Conservation (phyloP, 2,329 filamentous ascomycete genomes). For the Colletotrichum cereale region DNA sequence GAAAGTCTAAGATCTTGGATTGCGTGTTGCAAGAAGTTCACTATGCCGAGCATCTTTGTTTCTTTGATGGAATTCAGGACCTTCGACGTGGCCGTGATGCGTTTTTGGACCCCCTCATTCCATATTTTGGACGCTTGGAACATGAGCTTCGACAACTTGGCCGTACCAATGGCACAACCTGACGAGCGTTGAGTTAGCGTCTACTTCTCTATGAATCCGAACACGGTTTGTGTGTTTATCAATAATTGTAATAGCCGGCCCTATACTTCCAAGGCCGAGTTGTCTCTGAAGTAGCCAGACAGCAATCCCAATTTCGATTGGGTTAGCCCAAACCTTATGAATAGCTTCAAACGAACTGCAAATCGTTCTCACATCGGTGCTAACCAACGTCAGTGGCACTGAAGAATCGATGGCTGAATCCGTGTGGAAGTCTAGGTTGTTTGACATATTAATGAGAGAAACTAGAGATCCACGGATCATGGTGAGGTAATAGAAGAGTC, state of each 20-base stretch:
- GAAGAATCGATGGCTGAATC: conserved; percentile 10
- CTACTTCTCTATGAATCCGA: neutral
- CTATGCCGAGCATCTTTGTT: conserved; percentile 49
- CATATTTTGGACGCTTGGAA: conserved; percentile 47
- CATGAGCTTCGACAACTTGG: conserved; percentile 44
- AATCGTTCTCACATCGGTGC: conserved; percentile 43
- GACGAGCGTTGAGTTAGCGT: conserved; percentile 2
- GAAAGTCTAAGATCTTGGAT: conserved; percentile 41
- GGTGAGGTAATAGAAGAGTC: conserved; percentile 46
- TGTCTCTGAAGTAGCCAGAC: conserved; percentile 49
- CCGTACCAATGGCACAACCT: conserved; percentile 45
- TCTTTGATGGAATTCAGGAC: conserved; percentile 49
- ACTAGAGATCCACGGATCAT: conserved; percentile 26
- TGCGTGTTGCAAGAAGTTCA: conserved; percentile 34
- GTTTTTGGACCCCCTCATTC: conserved; percentile 47
- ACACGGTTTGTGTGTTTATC: conserved; percentile 28
- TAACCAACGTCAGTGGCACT: conserved; percentile 44
- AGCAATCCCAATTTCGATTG: conserved; percentile 48
- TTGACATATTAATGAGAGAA: conserved; percentile 18
- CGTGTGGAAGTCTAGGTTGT: conserved; percentile 15
- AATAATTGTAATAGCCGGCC: conserved; percentile 49
- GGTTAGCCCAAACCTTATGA: conserved; percentile 49
- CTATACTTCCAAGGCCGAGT: conserved; percentile 50
- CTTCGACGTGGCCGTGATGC: conserved; percentile 46
- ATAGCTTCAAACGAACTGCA: conserved; percentile 44